phyloP scores from a whole-genome alignment of 768 basidiomycete genomes.

The Leccinellum albellum region DNA sequence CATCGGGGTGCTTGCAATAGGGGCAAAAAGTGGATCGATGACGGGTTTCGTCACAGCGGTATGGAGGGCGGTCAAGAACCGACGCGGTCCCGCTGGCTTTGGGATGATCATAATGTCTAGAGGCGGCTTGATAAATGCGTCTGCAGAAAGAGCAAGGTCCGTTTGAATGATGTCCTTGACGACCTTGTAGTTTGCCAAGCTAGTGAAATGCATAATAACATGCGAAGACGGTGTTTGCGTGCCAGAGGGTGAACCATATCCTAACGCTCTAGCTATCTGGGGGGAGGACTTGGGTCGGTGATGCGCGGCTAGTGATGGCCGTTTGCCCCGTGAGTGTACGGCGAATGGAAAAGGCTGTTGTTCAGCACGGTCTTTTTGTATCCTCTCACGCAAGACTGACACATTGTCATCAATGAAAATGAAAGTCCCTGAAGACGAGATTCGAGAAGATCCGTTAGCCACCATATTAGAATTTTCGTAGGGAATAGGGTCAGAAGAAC shows the following conservation, averaged over 20 bases:
- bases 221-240: slow-evolving; percentile 32
- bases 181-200: slow-evolving; percentile 81
- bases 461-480: slow-evolving; percentile 19
- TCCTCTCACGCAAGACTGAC: slow-evolving; percentile 66
- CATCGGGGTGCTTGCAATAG: slow-evolving; percentile 90
- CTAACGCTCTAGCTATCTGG: slow-evolving; percentile 61
- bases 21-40: slow-evolving; percentile 87
- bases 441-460: slow-evolving; percentile 24
- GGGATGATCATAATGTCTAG: slow-evolving; percentile 97
- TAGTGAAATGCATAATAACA: slow-evolving; percentile 83
- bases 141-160: slow-evolving; percentile 40
- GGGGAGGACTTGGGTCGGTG: slow-evolving; percentile 81
- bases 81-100: slow-evolving; percentile 93
- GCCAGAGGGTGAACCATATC: slow-evolving; percentile 30
- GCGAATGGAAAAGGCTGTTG: slow-evolving; percentile 36
- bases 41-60: slow-evolving; percentile 83
- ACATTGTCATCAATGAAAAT: slow-evolving; percentile 94
- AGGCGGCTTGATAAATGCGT: slow-evolving; percentile 43
- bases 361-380: slow-evolving; percentile 64
- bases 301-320: slow-evolving; percentile 62
- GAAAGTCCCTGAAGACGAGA: slow-evolving; percentile 47
- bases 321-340: slow-evolving; percentile 47
- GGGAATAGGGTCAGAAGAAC: slow-evolving; percentile 9
- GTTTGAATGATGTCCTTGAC: slow-evolving; percentile 84
- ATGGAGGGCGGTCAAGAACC: slow-evolving; percentile 88